phyloP scores from a whole-genome alignment of 78 protist species.

The Dictyostelium firmibasis region DNA sequence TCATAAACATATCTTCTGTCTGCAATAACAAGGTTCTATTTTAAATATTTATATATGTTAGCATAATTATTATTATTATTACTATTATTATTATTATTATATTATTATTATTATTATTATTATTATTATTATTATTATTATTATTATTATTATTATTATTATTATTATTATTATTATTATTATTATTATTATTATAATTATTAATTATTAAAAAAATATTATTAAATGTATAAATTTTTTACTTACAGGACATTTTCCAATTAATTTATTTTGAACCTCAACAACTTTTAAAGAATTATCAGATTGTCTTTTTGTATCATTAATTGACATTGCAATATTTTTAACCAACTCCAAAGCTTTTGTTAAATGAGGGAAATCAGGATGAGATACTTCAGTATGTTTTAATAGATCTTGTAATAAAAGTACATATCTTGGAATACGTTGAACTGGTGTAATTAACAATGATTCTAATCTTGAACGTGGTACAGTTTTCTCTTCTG shows the following conservation, averaged over 20 bases:
- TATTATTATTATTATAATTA: too few relatives aligned
- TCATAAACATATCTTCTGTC: slow-evolving; percentile 72
- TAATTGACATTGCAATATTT: slow-evolving; percentile 57
- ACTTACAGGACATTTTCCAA: slow-evolving; percentile 71
- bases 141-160: too few relatives aligned
- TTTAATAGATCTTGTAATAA: slow-evolving; percentile 66
- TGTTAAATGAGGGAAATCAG: slow-evolving; percentile 38
- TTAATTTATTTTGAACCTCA: slow-evolving; percentile 64
- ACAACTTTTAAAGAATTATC: slow-evolving; percentile 71
- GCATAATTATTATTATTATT: too few relatives aligned
- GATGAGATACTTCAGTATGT: slow-evolving; percentile 74
- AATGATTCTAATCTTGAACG: slow-evolving; percentile 67
- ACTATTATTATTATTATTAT: too few relatives aligned
- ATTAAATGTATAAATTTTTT: neutral
- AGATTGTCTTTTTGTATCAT: slow-evolving; percentile 73
- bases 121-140: too few relatives aligned
- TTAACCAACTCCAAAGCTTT: slow-evolving; percentile 40
- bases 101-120: too few relatives aligned
- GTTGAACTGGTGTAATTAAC: slow-evolving; percentile 69
- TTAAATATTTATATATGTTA: neutral
- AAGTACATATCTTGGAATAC: slow-evolving; percentile 73
- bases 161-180: too few relatives aligned
- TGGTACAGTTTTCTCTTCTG: slow-evolving; percentile 48
- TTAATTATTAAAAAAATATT: neutral
- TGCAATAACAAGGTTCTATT: slow-evolving; percentile 60